A percentile compares a stretch with the other conserved stretches of the same genome.
phyloP scores from a whole-genome alignment of 768 basidiomycete genomes.

The Agaricus bisporus region DNA sequence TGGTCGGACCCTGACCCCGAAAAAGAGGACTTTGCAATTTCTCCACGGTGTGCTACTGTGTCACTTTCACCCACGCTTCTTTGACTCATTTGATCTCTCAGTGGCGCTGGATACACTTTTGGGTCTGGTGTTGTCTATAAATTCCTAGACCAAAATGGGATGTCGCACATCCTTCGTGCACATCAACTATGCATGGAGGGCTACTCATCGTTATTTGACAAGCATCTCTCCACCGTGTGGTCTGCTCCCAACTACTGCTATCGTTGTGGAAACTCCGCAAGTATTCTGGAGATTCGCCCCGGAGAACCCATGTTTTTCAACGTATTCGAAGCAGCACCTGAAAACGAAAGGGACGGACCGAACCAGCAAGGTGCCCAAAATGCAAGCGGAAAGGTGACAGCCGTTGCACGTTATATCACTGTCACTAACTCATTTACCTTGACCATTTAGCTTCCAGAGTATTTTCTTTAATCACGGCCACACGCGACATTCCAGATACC shows the following conservation, averaged over 20 bases:
- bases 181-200: conserved; percentile 99
- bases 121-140: conserved; percentile 97
- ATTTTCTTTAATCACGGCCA: conserved; percentile 47
- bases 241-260: conserved; percentile 99
- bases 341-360: conserved; percentile 92
- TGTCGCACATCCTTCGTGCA: conserved; percentile 96
- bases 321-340: conserved; percentile 97
- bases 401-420: conserved; percentile 8
- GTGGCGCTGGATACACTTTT: conserved; percentile 98
- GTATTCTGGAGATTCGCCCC: conserved; percentile 92
- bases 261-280: conserved; percentile 95
- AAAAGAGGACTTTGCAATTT: conserved; percentile 99
- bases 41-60: conserved; percentile 66
- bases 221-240: conserved; percentile 96
- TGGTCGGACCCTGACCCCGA: conserved; percentile 99
- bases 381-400: conserved; percentile 60
- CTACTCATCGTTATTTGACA: conserved; percentile 94
- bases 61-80: conserved; percentile 10
- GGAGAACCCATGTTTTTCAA: conserved; percentile 89
- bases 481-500: conserved; percentile 4
- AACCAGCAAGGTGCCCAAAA: conserved; percentile 70
- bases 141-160: conserved; percentile 91
- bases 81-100: conserved; percentile 28
- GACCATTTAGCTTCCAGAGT: conserved; percentile 63
- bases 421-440: conserved; percentile 11